Evolutionary conservation across 2,329 filamentous ascomycete species (phyloP), one percentile per base, ranked within the genome.

Genomic region (Monilinia fructicola): DNA sequence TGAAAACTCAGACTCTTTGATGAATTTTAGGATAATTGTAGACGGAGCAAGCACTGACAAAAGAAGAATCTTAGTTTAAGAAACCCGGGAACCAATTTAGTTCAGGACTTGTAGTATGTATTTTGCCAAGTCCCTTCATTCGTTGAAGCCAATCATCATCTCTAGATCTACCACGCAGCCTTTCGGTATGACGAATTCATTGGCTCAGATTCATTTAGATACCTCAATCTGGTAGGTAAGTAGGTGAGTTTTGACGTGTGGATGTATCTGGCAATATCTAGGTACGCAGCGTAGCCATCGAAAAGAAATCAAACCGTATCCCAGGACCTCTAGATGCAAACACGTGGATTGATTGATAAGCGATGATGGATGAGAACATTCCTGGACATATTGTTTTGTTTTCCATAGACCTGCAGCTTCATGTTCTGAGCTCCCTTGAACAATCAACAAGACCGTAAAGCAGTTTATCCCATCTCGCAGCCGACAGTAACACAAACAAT

Each of bases 61-160:
- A 50, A 31, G 21, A 31, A 44, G 31, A 50, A 38, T 11, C 18
- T 54, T 54, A 23, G 58, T 21, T 18, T 21, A 26, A 50, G 31
- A 40, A 23, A 23, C 28, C 21, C 44, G 44, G 10, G 21, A 48
- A 28, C 21, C 44, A n/a, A n/a, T 38, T 40, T 40, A 61, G 58
- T 4, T 44, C 31, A 61, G 26, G 42, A 59, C 48, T 18, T 4
- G 23, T 50, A 26, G 31, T 23, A 50, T 60, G 21, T 50, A 35
- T 48, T 23, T 16, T 42, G 56, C 56, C 56, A 48, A 60, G 56
- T 4, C 44, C 28, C 28, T 26, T 61, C 31, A 61, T 61, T 61
- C 28, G 44, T 38, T 26, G n/a, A 61, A 61, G 18, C 58, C 58
- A 61, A 61, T 61, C 44, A 61, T 26, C 58, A 50, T 40, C 44